These are phyloP conservation scores for Rhododendron mucronatum DNA, from an alignment of 148 eudicot species.

Conservation along the genomic window DNA sequence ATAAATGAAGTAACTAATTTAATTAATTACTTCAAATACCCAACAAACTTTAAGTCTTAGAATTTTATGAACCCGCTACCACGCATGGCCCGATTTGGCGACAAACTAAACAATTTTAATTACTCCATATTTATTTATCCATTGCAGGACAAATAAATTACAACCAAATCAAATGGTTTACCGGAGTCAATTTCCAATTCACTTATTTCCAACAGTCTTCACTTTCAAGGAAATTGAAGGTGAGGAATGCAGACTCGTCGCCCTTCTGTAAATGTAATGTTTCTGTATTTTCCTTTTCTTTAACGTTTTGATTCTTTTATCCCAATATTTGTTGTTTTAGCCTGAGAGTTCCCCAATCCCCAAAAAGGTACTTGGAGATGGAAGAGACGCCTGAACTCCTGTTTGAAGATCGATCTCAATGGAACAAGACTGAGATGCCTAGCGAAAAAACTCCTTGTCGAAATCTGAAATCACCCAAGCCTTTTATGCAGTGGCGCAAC, in stretches of 20 bases:
- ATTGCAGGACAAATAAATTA: no score
- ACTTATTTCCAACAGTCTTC: conserved; percentile 1
- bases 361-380: conserved; percentile 13
- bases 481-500: conserved; percentile 17
- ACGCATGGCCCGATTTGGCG: no score
- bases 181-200: no score
- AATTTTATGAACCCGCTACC: no score
- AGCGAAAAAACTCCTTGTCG: conserved; percentile 20
- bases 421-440: conserved; percentile 16
- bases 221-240: conserved; percentile 19
- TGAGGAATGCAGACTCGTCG: background rate
- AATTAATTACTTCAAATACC: no score
- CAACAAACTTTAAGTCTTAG: no score
- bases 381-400: conserved; percentile 24
- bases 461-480: conserved; percentile 25
- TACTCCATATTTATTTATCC: no score
- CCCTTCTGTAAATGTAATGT: background rate
- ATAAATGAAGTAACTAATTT: no score
- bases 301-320: background rate
- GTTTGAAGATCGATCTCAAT: background rate
- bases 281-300: background rate
- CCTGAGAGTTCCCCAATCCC: conserved; percentile 16
- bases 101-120: no score
- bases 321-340: conserved; percentile 15
- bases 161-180: no score